Evolutionary conservation across 371 early-diverging fungal genomes (phyloP).

Genomic region (Umbelopsis sp.): DNA sequence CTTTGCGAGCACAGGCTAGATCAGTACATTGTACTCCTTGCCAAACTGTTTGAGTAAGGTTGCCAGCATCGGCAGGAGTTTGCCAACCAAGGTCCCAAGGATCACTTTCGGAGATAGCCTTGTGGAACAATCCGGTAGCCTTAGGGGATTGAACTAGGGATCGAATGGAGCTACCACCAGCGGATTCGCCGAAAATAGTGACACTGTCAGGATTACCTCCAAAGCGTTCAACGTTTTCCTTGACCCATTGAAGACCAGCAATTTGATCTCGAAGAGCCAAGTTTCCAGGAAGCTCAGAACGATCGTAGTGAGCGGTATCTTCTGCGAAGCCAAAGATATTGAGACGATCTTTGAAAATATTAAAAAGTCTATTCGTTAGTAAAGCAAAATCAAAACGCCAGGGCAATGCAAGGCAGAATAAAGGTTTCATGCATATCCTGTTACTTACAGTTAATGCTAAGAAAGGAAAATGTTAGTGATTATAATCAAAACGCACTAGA

Average conservation of each 20-base stretch:
- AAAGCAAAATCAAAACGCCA: conserved; percentile 31
- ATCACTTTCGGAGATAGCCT: background rate
- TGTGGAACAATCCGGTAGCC: background rate
- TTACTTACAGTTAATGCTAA: no score
- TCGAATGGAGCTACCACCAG: background rate
- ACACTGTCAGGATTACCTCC: conserved; percentile 34
- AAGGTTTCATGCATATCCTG: no score
- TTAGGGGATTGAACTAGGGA: background rate
- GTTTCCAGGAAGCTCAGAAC: no score
- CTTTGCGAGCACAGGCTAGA: no score
- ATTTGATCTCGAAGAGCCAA: conserved; percentile 43
- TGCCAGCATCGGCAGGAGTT: background rate
- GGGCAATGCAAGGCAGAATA: conserved; percentile 36
- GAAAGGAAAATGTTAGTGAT: no score
- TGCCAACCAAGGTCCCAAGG: background rate
- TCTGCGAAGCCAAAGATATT: background rate
- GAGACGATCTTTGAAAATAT: background rate
- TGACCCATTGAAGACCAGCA: conserved; percentile 31
- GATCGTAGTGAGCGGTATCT: conserved; percentile 26
- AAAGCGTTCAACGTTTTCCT: conserved; percentile 32
- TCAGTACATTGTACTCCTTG: no score
- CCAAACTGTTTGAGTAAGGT: no score
- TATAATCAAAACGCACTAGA: no score
- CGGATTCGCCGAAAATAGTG: background rate
- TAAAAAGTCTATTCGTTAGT: conserved; percentile 4